Conservation (phyloP, 73 alveolate species). For the Paramecium sexaurelia region DNA sequence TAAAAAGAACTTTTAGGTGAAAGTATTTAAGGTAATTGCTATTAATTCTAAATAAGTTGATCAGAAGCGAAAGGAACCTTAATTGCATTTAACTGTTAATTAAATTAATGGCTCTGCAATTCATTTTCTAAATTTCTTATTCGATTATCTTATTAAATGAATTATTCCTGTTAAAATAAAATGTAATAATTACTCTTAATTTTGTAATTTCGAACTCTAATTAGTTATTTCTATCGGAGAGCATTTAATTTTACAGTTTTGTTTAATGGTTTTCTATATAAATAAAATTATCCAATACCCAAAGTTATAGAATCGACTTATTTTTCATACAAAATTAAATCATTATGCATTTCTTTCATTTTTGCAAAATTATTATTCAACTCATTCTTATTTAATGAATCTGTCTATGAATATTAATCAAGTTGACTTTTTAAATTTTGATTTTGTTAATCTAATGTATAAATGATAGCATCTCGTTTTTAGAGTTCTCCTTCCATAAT, state of each 20-base stretch:
- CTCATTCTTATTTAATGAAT: neutral
- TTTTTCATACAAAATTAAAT: neutral
- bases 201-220: conserved; percentile 15
- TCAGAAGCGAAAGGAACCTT: neutral
- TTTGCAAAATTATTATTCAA: neutral
- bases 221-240: neutral
- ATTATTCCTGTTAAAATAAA: neutral
- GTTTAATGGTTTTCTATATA: neutral
- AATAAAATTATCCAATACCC: neutral
- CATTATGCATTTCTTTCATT: conserved; percentile 39
- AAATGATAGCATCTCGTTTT: neutral
- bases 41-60: neutral
- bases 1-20: neutral
- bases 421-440: neutral
- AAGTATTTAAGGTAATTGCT: neutral
- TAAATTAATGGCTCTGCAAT: neutral
- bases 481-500: neutral
- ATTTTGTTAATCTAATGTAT: neutral
- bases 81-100: neutral
- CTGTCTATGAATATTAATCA: neutral
- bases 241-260: neutral
- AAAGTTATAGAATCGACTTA: neutral
- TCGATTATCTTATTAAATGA: neutral
- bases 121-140: neutral
- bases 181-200: neutral